Base-by-base conservation (phyloP, 768 basidiomycete genomes). In the Heimioporus sp. region DNA sequence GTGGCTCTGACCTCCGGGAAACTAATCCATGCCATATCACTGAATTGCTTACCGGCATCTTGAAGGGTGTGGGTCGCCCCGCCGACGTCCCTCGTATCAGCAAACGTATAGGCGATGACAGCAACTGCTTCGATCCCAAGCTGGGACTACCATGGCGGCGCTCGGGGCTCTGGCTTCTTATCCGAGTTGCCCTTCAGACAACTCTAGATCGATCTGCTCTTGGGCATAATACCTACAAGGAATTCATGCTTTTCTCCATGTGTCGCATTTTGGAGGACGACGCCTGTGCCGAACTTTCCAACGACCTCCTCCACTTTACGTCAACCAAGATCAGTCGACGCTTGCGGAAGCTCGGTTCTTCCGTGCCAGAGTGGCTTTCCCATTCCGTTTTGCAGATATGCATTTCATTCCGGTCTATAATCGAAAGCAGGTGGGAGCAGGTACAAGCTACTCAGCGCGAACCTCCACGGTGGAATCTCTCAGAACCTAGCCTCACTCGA, bases 201-300 rank as follows among this genome's bases (percentile, higher is more conserved):
- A 28, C 24, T 28, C 24, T 28, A 28, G 24, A 28, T 28, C 24
- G 5, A 7, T 28, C 24, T 28, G 5, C 24, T 28, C 24, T 28
- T 28, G 24, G 24, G 6, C 24, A 28, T 6, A 28, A 28, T 28
- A 28, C 24, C 24, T 28, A 28, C 24, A 28, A 28, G 24, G 24
- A 41, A 2, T 72, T 72, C 52, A 65, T 69, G 43, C 20, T 65
- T 0, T 70, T 62, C 43, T 60, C 68, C 51, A 51, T 64, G 51
- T 30, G 55, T 8, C 6, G 21, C 19, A 21, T 66, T 34, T 42
- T 61, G 37, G n/a, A 38, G 9, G 17, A 38, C 7, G 10, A 48
- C 13, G 5, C 53, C 10, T 10, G 20, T 15, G 30, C 36, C 4
- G 47, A 47, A 21, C 12, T 56, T 24, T 38, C 42, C 5, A 39